Conservation (phyloP, 1,139 yeast genomes). For the Lodderomyces metapsilosis region DNA sequence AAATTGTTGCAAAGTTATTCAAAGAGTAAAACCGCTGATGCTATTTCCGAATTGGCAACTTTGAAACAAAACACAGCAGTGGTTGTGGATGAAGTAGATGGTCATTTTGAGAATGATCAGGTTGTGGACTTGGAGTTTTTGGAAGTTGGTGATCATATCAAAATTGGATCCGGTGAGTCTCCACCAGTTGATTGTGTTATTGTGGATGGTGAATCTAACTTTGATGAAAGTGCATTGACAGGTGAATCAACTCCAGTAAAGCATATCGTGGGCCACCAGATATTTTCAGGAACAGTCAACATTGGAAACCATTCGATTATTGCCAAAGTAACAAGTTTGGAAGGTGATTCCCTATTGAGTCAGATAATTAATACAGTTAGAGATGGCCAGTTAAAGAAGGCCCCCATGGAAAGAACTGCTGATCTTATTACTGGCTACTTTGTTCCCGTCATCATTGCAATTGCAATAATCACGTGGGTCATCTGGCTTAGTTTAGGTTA, state of each 20-base stretch:
- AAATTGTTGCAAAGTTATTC: constrained; percentile 65
- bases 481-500: constrained; percentile 64
- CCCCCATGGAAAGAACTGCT: constrained; percentile 73
- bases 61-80: constrained; percentile 53
- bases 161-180: constrained; percentile 64
- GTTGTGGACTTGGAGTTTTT: constrained; percentile 49
- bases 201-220: constrained; percentile 54
- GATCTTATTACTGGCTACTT: constrained; percentile 70
- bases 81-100: constrained; percentile 30
- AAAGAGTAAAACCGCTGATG: constrained; percentile 65
- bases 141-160: constrained; percentile 63
- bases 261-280: constrained; percentile 55
- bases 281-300: constrained; percentile 73
- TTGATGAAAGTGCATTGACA: constrained; percentile 77
- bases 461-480: constrained; percentile 66
- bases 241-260: constrained; percentile 63
- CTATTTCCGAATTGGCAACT: constrained; percentile 53
- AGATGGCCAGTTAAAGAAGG: constrained; percentile 70
- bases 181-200: constrained; percentile 72
- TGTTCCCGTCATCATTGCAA: constrained; percentile 63
- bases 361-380: constrained; percentile 70
- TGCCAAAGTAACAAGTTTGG: constrained; percentile 58
- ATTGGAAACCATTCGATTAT: constrained; percentile 53
- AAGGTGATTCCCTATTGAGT: constrained; percentile 66
- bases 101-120: constrained; percentile 28